These are phyloP conservation scores for Dacryopinax spathularia DNA, from an alignment of 768 basidiomycete genomes.

Conservation along the genomic window DNA sequence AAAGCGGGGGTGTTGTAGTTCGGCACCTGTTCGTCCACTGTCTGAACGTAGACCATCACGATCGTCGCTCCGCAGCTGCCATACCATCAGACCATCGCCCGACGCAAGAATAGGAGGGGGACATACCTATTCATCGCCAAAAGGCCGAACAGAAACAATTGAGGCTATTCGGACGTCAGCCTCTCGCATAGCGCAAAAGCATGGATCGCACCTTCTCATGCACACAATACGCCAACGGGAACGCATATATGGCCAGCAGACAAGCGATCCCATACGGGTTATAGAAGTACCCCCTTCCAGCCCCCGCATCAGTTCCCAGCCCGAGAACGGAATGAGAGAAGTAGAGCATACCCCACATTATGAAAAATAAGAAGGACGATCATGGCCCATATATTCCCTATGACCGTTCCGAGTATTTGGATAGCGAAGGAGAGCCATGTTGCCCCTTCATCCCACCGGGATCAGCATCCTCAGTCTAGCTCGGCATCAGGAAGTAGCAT, in stretches of 20 bases:
- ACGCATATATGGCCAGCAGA: slow-evolving; percentile 12
- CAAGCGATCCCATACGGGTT: slow-evolving; percentile 13
- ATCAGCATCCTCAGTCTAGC: background rate
- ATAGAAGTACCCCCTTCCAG: background rate
- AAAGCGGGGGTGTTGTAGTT: slow-evolving; percentile 19
- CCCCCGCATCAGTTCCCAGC: background rate
- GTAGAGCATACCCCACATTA: background rate
- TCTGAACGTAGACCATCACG: slow-evolving; percentile 17
- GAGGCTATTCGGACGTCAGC: slow-evolving; percentile 7
- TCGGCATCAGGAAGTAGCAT: background rate
- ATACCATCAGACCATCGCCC: background rate
- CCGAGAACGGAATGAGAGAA: background rate
- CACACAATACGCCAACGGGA: slow-evolving; percentile 14
- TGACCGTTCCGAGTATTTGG: slow-evolving; percentile 20
- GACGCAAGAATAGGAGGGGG: background rate
- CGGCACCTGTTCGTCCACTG: slow-evolving; percentile 11
- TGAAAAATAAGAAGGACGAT: background rate
- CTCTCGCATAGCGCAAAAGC: background rate
- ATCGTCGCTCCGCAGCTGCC: slow-evolving; percentile 7
- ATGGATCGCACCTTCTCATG: background rate
- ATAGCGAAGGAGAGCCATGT: slow-evolving; percentile 21
- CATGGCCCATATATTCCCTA: slow-evolving; percentile 13
- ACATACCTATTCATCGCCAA: slow-evolving; percentile 15
- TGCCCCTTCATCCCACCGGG: slow-evolving; percentile 14
- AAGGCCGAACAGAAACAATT: slow-evolving; percentile 13